Base-by-base conservation (phyloP, 2,329 filamentous ascomycete genomes). In the Endocalyx cinctus region DNA sequence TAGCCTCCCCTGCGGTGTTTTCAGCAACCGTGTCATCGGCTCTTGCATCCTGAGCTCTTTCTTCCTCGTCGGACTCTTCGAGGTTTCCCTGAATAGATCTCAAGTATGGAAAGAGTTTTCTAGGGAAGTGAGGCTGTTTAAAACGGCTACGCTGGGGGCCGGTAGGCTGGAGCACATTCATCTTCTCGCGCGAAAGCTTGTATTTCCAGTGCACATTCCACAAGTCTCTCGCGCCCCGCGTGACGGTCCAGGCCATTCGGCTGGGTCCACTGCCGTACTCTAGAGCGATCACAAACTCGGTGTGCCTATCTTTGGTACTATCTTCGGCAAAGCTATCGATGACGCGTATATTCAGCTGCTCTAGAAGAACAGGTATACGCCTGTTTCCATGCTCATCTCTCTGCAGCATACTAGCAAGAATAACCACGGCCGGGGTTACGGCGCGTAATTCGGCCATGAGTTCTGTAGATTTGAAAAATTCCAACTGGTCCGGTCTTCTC, bases 341-440 rank as follows among this genome's bases (percentile, higher is more conserved):
- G 38, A 98, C 84, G 37, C 76, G 79, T 39, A 98, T 73, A 58
- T 94, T 95, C 38, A 98, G 72, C 64, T 98, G 92, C 59, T 98
- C 92, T 6, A 98, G 73, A 4, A 98, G 75, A 33, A 98, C 88
- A 0, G 92, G 92, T 37, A 98, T 95, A 38, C 89, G 81, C 63
- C 87, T 92, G 61, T 94, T 92, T 30, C 90, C 88, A 50, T 96
- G 87, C 60, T 98, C 92, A 50, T 98, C 92, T 37, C 92, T 77
- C 63, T 97, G 92, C 50, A 97, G 92, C 86, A 97, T 96, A 54
- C 89, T 96, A 6, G 92, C 92, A 33, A 98, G 68, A 61, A 98
- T 94, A 38, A 98, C 69, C 14, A 90, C 92, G 16, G 92, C 92
- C 4, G 92, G 92, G 2, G 89, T 87, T 34, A 88, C 92, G 27